Evolutionary conservation across 116 monocot species (phyloP).

Genomic region (Papilionanthe hybrid): DNA sequence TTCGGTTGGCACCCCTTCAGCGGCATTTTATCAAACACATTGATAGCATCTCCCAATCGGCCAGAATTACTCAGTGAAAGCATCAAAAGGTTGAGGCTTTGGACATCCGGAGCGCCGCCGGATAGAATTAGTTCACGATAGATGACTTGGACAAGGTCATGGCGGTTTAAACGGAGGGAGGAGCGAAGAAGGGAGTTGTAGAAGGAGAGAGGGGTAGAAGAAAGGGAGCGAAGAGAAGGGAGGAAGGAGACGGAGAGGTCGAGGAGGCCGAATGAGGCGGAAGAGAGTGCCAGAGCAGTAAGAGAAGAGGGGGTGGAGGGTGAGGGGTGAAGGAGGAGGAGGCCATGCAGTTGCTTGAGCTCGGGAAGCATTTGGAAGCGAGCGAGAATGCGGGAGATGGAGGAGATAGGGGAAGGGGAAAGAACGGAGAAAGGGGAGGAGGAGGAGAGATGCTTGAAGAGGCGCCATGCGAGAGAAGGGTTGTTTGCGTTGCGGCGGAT

Average conservation of each 20-base stretch:
- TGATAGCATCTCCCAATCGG: conserved; percentile 44
- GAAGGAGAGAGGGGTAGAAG: conserved; percentile 35
- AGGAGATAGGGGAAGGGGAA: conserved; percentile 21
- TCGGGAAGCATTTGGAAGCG: conserved; percentile 33
- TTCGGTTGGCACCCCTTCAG: conserved; percentile 51
- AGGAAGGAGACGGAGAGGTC: conserved; percentile 23
- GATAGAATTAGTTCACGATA: conserved; percentile 67
- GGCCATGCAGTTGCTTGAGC: conserved; percentile 36
- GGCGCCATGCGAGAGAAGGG: conserved; percentile 48
- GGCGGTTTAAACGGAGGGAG: conserved; percentile 31
- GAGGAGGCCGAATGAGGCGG: conserved; percentile 26
- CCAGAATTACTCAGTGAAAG: conserved; percentile 51
- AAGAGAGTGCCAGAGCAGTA: conserved; percentile 18
- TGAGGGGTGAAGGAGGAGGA: conserved; percentile 27
- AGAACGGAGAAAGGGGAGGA: conserved; percentile 20
- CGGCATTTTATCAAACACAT: conserved; percentile 81
- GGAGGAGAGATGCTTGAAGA: conserved; percentile 43
- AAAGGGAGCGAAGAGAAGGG: conserved; percentile 36
- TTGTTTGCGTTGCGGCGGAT: conserved; percentile 36
- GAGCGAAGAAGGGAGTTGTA: conserved; percentile 60
- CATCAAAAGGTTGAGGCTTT: conserved; percentile 65
- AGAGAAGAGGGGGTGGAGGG: conserved; percentile 17
- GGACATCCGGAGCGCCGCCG: conserved; percentile 46
- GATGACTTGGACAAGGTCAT: conserved; percentile 49
- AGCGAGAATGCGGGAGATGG: conserved; percentile 48